A percentile compares a stretch with the other conserved stretches of the same genome.
These are phyloP conservation scores for Pyrenochaeta sp. DNA, from an alignment of 2,329 filamentous ascomycete species.

Conservation along the genomic window DNA sequence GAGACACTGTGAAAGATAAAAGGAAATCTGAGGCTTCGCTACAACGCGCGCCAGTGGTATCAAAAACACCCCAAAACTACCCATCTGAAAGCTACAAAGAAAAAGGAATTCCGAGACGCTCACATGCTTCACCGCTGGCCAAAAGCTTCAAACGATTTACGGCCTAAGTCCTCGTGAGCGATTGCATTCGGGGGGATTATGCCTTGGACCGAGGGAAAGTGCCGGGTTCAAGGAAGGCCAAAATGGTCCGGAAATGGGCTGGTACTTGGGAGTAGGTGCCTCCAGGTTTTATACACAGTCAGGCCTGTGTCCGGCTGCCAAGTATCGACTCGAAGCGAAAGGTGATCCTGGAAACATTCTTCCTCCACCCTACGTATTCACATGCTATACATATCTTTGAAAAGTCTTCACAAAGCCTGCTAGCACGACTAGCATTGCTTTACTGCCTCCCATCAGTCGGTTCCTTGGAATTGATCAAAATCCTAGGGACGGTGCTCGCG, in stretches of 20 bases:
- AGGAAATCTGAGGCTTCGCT: conserved; percentile 18
- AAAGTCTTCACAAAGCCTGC: neutral
- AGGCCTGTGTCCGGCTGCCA: neutral
- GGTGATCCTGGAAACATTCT: neutral
- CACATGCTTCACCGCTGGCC: neutral
- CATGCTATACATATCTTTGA: neutral
- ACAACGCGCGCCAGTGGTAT: conserved; percentile 20
- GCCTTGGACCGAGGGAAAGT: neutral
- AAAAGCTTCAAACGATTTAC: neutral
- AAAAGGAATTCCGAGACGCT: conserved; percentile 3
- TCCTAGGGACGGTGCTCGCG: neutral
- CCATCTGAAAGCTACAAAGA: conserved; percentile 6
- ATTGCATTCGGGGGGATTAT: neutral
- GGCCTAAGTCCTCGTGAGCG: neutral
- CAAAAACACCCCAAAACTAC: conserved; percentile 15
- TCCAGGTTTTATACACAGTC: neutral
- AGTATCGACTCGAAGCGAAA: neutral
- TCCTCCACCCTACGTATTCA: neutral
- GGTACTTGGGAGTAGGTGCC: neutral
- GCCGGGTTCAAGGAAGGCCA: neutral
- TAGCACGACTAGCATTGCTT: neutral
- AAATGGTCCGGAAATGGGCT: neutral
- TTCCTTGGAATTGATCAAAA: neutral
- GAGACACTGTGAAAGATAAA: conserved; percentile 6
- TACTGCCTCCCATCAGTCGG: neutral